Base-by-base conservation (phyloP, 148 eudicot genomes). In the Gaultheria prostrata region DNA sequence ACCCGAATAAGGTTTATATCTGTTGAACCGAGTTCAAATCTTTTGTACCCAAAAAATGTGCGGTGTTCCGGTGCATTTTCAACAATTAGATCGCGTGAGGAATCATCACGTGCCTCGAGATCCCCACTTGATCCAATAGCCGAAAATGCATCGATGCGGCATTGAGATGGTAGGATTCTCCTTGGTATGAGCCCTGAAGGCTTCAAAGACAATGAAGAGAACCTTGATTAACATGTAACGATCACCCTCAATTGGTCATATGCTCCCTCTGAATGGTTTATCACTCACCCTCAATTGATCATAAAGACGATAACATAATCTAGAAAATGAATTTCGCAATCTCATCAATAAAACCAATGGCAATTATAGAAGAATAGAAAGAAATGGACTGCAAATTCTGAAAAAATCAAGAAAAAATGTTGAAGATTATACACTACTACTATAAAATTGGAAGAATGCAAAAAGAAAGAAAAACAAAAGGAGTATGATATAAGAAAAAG, bases 351-450 rank as follows among this genome's bases (percentile, higher is more conserved):
- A 67, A 76, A 63, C 32, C 69, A 63, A 63, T 46, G 65, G 45
- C 0, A 59, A 61, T 7, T 33, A 30, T 0, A n/a, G 51, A 14
- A 76, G 48, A 83, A 73, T 28, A 56, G 56, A 75, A 79, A 83
- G 82, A 78, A 87, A 77, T 83, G 77, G 80, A 70, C 78, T 85
- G 85, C 4, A 6, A 39, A 86, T 87, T 70, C 86, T 86, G 53
- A 82, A 85, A 88, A 82, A 88, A 85, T 85, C 69, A 63, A 87
- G 86, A 85, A 86, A 87, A 86, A 67, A 67, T 88, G 92, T 84
- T 86, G 87, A 90, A 82, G 85, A 90, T 86, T 90, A 85, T 88
- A n/a, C n/a, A n/a, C n/a, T n/a, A n/a, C n/a, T n/a, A 87, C 88
- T 87, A 89, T 88, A 87, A 87, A 87, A 85, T 79, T 53, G 59